phyloP scores from a whole-genome alignment of 495 filamentous ascomycete genomes.

The Ramalina intermedia region DNA sequence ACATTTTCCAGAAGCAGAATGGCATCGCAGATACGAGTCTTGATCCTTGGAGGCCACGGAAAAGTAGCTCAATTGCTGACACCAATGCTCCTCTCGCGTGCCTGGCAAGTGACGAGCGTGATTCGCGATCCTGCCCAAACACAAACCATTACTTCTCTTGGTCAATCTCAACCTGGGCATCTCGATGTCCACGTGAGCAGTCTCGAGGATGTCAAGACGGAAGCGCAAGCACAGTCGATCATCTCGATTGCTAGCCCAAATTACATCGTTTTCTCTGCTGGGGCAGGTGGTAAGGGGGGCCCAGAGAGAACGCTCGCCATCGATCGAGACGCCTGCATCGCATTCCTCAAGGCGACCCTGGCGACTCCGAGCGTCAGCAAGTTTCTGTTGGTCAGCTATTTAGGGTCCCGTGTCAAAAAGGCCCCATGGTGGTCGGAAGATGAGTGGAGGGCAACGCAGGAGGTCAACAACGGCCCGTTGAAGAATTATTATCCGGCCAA shows the following conservation, averaged over 20 bases:
- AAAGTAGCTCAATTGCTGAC: constrained; percentile 66
- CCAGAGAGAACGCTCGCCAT: constrained; percentile 44
- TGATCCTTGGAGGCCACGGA: constrained; percentile 71
- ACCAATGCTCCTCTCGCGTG: constrained; percentile 53
- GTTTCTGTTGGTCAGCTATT: constrained; percentile 61
- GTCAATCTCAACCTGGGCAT: constrained; percentile 33
- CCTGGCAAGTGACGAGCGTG: constrained; percentile 63
- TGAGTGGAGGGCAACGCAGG: constrained; percentile 34
- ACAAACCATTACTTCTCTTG: constrained; percentile 43
- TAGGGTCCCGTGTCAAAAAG: constrained; percentile 40
- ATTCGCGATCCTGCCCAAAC: constrained; percentile 59
- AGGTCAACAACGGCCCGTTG: constrained; percentile 39
- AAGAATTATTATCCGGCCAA: constrained; percentile 62
- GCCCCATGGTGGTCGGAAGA: constrained; percentile 57
- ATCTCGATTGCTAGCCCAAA: constrained; percentile 45
- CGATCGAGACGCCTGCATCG: constrained; percentile 52
- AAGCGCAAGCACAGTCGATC: constrained; percentile 44
- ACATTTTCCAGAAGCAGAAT: not conserved
- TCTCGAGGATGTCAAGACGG: constrained; percentile 52
- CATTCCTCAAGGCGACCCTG: constrained; percentile 56
- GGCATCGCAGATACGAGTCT: constrained; percentile 28
- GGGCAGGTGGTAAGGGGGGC: constrained; percentile 65
- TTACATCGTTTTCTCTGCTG: constrained; percentile 72
- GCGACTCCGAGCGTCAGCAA: constrained; percentile 44
- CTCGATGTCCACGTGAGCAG: constrained; percentile 49